Evolutionary conservation across 164 flowering plant species (phyloP).

Genomic region (Taxillus chinensis): DNA sequence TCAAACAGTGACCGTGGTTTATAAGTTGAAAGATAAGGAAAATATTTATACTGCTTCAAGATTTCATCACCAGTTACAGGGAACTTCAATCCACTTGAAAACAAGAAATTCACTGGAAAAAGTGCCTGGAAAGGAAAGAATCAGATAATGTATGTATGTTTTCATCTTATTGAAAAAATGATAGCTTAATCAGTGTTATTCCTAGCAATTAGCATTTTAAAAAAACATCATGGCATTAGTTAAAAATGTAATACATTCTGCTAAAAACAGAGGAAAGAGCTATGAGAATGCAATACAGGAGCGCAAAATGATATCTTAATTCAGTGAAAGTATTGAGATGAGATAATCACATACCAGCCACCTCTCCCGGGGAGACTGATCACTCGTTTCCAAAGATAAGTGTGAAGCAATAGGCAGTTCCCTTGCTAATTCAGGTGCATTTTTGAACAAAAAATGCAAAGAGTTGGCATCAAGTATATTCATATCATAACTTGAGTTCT

Average conservation of each 20-base stretch:
- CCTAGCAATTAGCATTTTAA: too few relatives aligned
- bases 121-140: slow-evolving; percentile 48
- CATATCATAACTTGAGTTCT: slow-evolving; percentile 66
- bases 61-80: slow-evolving; percentile 47
- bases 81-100: slow-evolving; percentile 69
- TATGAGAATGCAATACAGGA: too few relatives aligned
- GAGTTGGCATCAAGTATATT: slow-evolving; percentile 87
- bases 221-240: too few relatives aligned
- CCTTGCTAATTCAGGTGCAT: slow-evolving; percentile 71
- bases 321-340: too few relatives aligned
- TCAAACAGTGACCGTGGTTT: slow-evolving; percentile 25
- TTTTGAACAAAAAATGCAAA: slow-evolving; percentile 59
- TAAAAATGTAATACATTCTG: too few relatives aligned
- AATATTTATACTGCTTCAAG: slow-evolving; percentile 31
- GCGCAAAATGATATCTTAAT: too few relatives aligned
- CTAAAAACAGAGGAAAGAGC: too few relatives aligned
- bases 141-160: not conserved
- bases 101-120: slow-evolving; percentile 61
- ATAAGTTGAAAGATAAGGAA: slow-evolving; percentile 45
- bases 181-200: not conserved
- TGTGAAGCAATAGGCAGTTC: slow-evolving; percentile 41
- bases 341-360: slow-evolving; percentile 51
- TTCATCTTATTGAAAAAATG: not conserved
- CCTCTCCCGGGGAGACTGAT: slow-evolving; percentile 26
- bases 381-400: slow-evolving; percentile 31